Base-by-base conservation (phyloP, 2,329 filamentous ascomycete species). In the Sporothrix brunneoviolacea region DNA sequence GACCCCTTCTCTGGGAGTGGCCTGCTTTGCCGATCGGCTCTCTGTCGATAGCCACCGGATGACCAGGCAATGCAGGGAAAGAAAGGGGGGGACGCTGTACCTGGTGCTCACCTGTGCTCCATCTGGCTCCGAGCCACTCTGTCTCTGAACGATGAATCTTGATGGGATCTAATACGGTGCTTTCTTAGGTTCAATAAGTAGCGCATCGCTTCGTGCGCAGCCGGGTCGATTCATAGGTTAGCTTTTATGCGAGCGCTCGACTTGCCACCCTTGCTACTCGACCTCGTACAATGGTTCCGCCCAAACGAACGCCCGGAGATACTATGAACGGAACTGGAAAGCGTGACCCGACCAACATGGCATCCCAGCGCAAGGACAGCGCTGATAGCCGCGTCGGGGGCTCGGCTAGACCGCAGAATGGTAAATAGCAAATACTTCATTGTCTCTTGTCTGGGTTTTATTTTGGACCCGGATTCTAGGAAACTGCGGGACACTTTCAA, bases 381-480 rank as follows among this genome's bases (percentile, higher is more conserved):
- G 45, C 53, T 10, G 62, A 64, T 9, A 61, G 60, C 43, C 58
- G 61, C 42, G 52, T 56, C 22, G 37, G 60, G 19, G 42, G 60
- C 24, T 41, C 57, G 18, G 54, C 54, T 49, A 73, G 70, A 58
- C 55, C 56, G 18, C 60, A 64, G 32, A 74, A 73, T 58, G 70
- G 71, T 71, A 62, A 58, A 62, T 35, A 24, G 6, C 21, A 21
- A 21, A 30, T 10, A 9, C 36, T 43, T 28, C 32, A 33, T 33
- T 4, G 10, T 42, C 27, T 28, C 48, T 38, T n/a, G n/a, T n/a
- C n/a, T n/a, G n/a, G n/a, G n/a, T n/a, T n/a, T n/a, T n/a, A n/a
- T n/a, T n/a, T n/a, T n/a, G n/a, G n/a, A n/a, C n/a, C n/a, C n/a
- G n/a, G n/a, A n/a, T n/a, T n/a, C n/a, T n/a, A n/a, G n/a, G n/a